Percentiles rank a stretch among this genome's conserved stretches.
These are phyloP conservation scores for Pseudogymnoascus sp. DNA, from an alignment of 2,329 filamentous ascomycete genomes.

Conservation along the genomic window DNA sequence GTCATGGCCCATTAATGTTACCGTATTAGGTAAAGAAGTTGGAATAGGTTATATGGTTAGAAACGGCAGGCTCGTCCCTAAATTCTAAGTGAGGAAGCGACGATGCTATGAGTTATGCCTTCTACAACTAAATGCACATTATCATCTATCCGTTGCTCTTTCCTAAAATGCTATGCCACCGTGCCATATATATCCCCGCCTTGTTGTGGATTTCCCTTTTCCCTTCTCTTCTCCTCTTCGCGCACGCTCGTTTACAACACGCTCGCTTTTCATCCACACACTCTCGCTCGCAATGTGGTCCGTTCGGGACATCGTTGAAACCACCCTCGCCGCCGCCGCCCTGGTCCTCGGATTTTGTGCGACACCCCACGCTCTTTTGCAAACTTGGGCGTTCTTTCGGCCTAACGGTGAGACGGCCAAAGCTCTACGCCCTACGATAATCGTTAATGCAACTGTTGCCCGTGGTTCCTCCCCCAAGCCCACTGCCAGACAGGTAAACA, in stretches of 20 bases:
- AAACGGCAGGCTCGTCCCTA: background rate
- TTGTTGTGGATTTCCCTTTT: background rate
- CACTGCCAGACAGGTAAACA: no score
- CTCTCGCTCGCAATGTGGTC: background rate
- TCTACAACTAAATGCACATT: background rate
- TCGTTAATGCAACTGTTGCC: no score
- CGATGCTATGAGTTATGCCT: background rate
- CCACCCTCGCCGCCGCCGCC: no score
- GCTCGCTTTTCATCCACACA: no score
- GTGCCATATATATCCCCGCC: background rate
- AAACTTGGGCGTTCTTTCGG: no score
- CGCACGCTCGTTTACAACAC: background rate
- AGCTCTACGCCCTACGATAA: no score
- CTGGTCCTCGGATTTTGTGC: no score
- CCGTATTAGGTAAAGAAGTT: background rate
- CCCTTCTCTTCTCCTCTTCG: background rate
- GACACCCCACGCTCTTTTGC: no score
- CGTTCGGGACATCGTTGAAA: no score
- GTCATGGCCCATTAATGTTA: slow-evolving; percentile 15
- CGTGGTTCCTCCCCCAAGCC: no score
- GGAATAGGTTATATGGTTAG: background rate
- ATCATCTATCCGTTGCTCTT: background rate
- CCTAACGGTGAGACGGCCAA: no score
- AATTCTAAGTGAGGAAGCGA: background rate
- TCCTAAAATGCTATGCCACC: background rate